Conservation (phyloP, 2,329 filamentous ascomycete species). For the Calonectria leucothoes region DNA sequence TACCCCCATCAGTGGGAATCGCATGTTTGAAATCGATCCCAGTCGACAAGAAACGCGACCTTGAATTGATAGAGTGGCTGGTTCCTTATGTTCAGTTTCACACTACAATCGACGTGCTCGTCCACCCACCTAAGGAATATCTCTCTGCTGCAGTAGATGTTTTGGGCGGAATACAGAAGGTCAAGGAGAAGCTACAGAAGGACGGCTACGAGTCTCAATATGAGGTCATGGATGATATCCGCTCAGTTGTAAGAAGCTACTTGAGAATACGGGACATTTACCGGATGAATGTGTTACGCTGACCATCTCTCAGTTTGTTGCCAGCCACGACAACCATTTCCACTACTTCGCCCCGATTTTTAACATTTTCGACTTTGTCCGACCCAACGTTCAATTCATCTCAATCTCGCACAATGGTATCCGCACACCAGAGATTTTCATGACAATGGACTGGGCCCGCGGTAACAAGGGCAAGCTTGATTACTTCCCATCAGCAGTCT, state of each 20-base stretch:
- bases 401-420: conserved; percentile 34
- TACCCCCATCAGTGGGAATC: conserved; percentile 34
- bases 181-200: conserved; percentile 28
- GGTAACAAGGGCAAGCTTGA: conserved; percentile 24
- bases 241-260: conserved; percentile 31
- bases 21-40: conserved; percentile 41
- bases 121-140: conserved; percentile 38
- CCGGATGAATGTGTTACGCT: neutral
- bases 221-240: conserved; percentile 37
- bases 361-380: conserved; percentile 27
- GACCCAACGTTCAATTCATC: conserved; percentile 25
- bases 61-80: conserved; percentile 36
- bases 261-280: fast-evolving
- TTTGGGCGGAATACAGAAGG: conserved; percentile 31
- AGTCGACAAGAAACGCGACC: conserved; percentile 37
- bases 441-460: conserved; percentile 8
- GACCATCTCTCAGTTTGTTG: conserved; percentile 26
- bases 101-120: conserved; percentile 37
- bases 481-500: conserved; percentile 34
- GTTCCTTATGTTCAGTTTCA: conserved; percentile 34
- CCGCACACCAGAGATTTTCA: conserved; percentile 31
- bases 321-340: conserved; percentile 37
- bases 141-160: conserved; percentile 37
- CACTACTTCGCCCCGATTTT: conserved; percentile 32
- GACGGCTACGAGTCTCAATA: conserved; percentile 36